These are phyloP conservation scores for Floccularia luteovirens DNA, from an alignment of 768 basidiomycete species.

Conservation along the genomic window DNA sequence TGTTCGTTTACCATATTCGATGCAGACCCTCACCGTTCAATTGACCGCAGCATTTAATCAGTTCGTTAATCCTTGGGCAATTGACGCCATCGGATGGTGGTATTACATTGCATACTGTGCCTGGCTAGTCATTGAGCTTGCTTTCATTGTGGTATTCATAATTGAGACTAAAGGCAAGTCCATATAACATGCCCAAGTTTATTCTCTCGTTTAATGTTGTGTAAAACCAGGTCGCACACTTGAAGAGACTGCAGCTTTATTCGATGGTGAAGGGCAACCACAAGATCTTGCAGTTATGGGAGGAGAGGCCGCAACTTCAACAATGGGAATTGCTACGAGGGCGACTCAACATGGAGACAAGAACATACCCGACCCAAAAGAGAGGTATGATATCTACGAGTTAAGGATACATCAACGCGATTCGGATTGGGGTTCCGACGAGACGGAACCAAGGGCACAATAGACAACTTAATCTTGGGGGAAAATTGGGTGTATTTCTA, in stretches of 20 bases:
- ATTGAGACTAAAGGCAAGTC: constrained; percentile 55
- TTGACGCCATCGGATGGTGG: constrained; percentile 49
- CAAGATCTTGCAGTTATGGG: constrained; percentile 37
- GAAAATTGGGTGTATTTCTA: neutral
- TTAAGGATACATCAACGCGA: constrained; percentile 5
- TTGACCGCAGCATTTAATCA: constrained; percentile 72
- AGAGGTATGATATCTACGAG: constrained; percentile 10
- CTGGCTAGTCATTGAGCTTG: constrained; percentile 56
- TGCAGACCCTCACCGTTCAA: constrained; percentile 54
- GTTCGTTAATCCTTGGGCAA: constrained; percentile 73
- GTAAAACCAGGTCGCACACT: constrained; percentile 43
- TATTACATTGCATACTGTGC: constrained; percentile 58
- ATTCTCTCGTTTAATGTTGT: constrained; percentile 3
- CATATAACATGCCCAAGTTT: neutral
- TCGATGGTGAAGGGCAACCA: constrained; percentile 51
- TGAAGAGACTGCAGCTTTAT: constrained; percentile 68
- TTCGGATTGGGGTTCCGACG: too few relatives aligned
- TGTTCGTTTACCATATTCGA: neutral
- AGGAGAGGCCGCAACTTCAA: constrained; percentile 38
- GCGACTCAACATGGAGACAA: constrained; percentile 4
- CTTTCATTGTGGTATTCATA: constrained; percentile 46
- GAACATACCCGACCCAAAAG: too few relatives aligned
- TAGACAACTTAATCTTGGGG: neutral
- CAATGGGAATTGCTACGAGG: constrained; percentile 21
- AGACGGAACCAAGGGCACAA: too few relatives aligned